Evolutionary conservation across 768 basidiomycete species (phyloP).

Genomic region (Coprinopsis sp.): DNA sequence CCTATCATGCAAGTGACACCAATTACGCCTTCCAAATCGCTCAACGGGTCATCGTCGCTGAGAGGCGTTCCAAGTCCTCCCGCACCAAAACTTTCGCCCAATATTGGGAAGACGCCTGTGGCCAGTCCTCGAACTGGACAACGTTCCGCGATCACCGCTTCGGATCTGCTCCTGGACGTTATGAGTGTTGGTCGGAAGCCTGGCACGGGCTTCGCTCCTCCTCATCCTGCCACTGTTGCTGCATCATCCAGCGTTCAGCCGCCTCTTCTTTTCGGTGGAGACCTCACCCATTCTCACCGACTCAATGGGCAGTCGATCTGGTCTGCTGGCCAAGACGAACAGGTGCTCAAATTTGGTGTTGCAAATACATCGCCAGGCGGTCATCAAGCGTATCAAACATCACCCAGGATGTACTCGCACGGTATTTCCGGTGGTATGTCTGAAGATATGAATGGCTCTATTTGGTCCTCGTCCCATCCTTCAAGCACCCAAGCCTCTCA

Average conservation of each 20-base stretch:
- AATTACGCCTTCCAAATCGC: constrained; percentile 28
- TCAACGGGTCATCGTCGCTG: constrained; percentile 26
- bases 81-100: constrained; percentile 9
- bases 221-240: constrained; percentile 16
- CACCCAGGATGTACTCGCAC: constrained; percentile 22
- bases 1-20: constrained; percentile 31
- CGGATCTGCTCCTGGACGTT: constrained; percentile 60
- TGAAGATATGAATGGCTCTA: constrained; percentile 15
- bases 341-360: constrained; percentile 31
- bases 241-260: constrained; percentile 36
- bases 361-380: constrained; percentile 17
- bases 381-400: constrained; percentile 28
- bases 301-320: constrained; percentile 53
- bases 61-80: constrained; percentile 5
- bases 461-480: background rate
- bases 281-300: constrained; percentile 36
- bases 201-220: constrained; percentile 14
- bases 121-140: constrained; percentile 18
- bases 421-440: constrained; percentile 18
- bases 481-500: background rate
- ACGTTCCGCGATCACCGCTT: constrained; percentile 50
- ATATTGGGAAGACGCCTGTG: constrained; percentile 9
- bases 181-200: constrained; percentile 31
- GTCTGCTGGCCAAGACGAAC: constrained; percentile 55
- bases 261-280: constrained; percentile 50